Conservation (phyloP, 1,284 basidiomycete genomes). For the Cryptococcus wingfieldii region DNA sequence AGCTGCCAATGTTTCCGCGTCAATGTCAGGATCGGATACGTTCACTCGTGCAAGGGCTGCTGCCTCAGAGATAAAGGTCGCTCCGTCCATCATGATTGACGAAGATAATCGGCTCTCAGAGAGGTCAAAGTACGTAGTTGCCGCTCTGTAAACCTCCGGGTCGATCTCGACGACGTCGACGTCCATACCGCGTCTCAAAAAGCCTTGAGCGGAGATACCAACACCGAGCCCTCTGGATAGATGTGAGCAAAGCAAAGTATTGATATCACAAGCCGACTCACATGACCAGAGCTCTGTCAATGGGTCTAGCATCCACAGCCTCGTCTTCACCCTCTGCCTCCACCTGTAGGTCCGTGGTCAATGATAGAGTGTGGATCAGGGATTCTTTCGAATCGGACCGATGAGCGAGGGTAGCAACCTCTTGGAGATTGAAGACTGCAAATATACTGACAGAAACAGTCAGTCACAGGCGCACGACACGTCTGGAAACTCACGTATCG, state of each 20-base stretch:
- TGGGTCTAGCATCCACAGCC: slow-evolving; percentile 3
- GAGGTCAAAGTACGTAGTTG: slow-evolving; percentile 70
- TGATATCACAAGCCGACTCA: slow-evolving; percentile 6
- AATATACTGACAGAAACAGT: slow-evolving; percentile 64
- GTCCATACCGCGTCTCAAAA: slow-evolving; percentile 62
- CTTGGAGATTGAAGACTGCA: slow-evolving; percentile 76
- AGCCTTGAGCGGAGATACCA: slow-evolving; percentile 71
- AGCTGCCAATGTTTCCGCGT: slow-evolving; percentile 3
- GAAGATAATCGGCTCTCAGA: slow-evolving; percentile 49
- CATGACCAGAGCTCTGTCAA: slow-evolving; percentile 34
- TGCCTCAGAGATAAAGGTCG: slow-evolving; percentile 58
- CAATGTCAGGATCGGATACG: slow-evolving; percentile 12
- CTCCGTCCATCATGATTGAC: slow-evolving; percentile 71
- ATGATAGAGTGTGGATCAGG: slow-evolving; percentile 16
- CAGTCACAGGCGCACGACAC: background rate
- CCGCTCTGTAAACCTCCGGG: slow-evolving; percentile 77
- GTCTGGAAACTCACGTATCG: slow-evolving; percentile 44
- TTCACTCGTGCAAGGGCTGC: slow-evolving; percentile 15
- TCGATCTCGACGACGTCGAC: slow-evolving; percentile 65
- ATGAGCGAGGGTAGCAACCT: slow-evolving; percentile 66
- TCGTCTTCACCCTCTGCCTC: slow-evolving; percentile 10
- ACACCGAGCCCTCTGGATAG: slow-evolving; percentile 69
- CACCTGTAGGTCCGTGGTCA: slow-evolving; percentile 27
- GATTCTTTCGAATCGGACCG: slow-evolving; percentile 21
- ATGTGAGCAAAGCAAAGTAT: background rate